These are phyloP conservation scores for Cyclotella atomus DNA, from an alignment of 108 stramenopile genomes.

Conservation along the genomic window DNA sequence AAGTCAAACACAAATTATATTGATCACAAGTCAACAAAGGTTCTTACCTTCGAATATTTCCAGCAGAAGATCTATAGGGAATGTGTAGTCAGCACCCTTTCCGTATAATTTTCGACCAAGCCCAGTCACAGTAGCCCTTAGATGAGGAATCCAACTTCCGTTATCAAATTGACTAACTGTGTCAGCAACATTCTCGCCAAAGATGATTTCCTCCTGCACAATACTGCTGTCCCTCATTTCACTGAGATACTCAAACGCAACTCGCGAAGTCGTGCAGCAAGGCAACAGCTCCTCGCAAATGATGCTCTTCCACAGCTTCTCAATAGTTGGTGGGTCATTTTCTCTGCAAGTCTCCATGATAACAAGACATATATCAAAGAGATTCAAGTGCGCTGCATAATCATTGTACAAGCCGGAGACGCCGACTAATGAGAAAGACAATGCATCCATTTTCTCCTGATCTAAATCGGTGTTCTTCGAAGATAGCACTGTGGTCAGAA, in stretches of 20 bases:
- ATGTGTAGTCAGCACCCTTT: slow-evolving; percentile 65
- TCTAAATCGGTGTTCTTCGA: slow-evolving; percentile 50
- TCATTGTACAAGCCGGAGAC: slow-evolving; percentile 82
- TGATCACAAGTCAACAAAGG: neutral
- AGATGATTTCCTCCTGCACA: slow-evolving; percentile 40
- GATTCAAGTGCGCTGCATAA: slow-evolving; percentile 62
- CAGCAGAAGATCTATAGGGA: slow-evolving; percentile 71
- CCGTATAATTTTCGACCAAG: slow-evolving; percentile 75
- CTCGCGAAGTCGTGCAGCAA: slow-evolving; percentile 57
- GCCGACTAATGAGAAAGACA: slow-evolving; percentile 56
- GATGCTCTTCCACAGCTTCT: slow-evolving; percentile 72
- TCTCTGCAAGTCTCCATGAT: slow-evolving; percentile 69
- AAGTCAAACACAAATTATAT: neutral
- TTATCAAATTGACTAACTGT: slow-evolving; percentile 64
- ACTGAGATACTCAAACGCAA: slow-evolving; percentile 47
- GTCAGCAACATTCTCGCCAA: slow-evolving; percentile 13
- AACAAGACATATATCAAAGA: slow-evolving; percentile 78
- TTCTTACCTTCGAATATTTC: slow-evolving; percentile 70
- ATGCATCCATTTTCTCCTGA: slow-evolving; percentile 47
- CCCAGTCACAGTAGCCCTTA: slow-evolving; percentile 55
- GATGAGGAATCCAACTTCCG: slow-evolving; percentile 67
- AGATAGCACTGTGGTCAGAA: slow-evolving; percentile 62
- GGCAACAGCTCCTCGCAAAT: slow-evolving; percentile 80
- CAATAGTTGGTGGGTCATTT: slow-evolving; percentile 57
- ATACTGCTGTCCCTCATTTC: slow-evolving; percentile 54